Percentiles rank a stretch among this genome's conserved stretches.
These are phyloP conservation scores for Vanrija sp. DNA, from an alignment of 1,284 basidiomycete species.

Conservation along the genomic window DNA sequence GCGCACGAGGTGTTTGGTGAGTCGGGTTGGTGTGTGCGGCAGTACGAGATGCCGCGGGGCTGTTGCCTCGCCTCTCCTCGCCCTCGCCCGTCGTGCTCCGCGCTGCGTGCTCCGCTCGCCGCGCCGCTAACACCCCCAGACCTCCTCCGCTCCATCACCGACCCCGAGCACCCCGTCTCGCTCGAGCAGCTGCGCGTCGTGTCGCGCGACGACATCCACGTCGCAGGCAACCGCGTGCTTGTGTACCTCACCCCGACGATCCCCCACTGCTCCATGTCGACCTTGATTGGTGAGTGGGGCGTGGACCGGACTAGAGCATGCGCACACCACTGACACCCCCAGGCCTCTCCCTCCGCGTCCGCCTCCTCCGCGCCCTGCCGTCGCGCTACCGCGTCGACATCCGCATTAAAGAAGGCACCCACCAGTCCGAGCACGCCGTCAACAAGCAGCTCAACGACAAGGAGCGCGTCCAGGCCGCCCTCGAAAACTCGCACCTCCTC, in stretches of 20 bases:
- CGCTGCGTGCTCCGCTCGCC: not conserved
- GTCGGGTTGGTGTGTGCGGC: no score
- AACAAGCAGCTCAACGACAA: conserved; percentile 99
- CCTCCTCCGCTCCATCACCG: conserved; percentile 85
- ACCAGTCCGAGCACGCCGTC: conserved; percentile 90
- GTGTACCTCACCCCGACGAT: conserved; percentile 96
- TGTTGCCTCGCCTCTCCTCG: no score
- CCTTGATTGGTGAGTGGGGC: conserved; percentile 74
- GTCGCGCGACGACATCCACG: conserved; percentile 76
- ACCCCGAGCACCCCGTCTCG: conserved; percentile 94
- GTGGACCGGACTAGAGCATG: not conserved
- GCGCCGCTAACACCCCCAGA: conserved; percentile 56
- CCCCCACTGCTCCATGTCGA: conserved; percentile 97
- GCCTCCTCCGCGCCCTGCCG: conserved; percentile 84
- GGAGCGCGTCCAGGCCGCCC: conserved; percentile 92
- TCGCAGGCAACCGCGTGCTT: conserved; percentile 67
- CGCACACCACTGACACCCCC: conserved; percentile 2
- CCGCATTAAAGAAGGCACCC: conserved; percentile 85
- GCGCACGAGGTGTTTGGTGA: conserved; percentile 57
- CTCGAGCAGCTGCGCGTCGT: conserved; percentile 96
- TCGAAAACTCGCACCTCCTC: conserved; percentile 84
- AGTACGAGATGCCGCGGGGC: no score
- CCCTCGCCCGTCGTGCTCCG: no score
- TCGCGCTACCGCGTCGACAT: conserved; percentile 94
- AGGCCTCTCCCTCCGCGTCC: conserved; percentile 90